Percentiles rank a stretch among this genome's conserved stretches.
These are phyloP conservation scores for Mycena indigotica DNA, from an alignment of 768 basidiomycete genomes.

Conservation along the genomic window DNA sequence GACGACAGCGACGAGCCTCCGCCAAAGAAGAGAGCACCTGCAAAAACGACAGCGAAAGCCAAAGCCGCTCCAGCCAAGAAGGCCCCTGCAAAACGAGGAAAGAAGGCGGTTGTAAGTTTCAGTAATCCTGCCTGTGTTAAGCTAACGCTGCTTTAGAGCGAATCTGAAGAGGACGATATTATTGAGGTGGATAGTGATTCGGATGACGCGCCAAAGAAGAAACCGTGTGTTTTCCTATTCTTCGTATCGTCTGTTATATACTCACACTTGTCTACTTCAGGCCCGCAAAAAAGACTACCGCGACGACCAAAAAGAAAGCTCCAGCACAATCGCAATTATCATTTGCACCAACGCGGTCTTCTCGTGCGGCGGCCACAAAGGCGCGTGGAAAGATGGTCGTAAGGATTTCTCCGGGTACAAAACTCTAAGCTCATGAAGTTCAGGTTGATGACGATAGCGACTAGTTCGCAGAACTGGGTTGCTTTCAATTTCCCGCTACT, in stretches of 20 bases:
- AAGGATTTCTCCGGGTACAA: background rate
- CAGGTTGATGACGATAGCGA: constrained; percentile 36
- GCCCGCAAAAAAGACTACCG: constrained; percentile 32
- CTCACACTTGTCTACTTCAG: background rate
- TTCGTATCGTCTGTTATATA: background rate
- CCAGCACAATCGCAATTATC: constrained; percentile 58
- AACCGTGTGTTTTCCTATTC: background rate
- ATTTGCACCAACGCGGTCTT: constrained; percentile 65
- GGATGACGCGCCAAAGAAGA: constrained; percentile 39
- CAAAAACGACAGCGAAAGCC: constrained; percentile 35
- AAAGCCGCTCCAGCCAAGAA: constrained; percentile 48
- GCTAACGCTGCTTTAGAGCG: constrained; percentile 34
- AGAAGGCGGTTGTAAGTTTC: constrained; percentile 47
- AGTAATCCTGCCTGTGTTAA: background rate
- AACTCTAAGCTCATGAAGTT: background rate
- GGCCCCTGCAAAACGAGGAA: constrained; percentile 51
- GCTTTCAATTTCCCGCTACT: no score
- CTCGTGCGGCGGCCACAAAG: constrained; percentile 68
- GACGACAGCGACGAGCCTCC: constrained; percentile 36
- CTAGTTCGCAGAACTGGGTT: constrained; percentile 18
- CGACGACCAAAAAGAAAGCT: constrained; percentile 47
- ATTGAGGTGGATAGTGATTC: constrained; percentile 58
- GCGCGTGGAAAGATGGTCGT: constrained; percentile 67
- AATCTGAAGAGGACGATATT: constrained; percentile 52
- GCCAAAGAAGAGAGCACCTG: constrained; percentile 35